These are phyloP conservation scores for Penicillium flavigenum DNA, from an alignment of 495 filamentous ascomycete species.

Conservation along the genomic window DNA sequence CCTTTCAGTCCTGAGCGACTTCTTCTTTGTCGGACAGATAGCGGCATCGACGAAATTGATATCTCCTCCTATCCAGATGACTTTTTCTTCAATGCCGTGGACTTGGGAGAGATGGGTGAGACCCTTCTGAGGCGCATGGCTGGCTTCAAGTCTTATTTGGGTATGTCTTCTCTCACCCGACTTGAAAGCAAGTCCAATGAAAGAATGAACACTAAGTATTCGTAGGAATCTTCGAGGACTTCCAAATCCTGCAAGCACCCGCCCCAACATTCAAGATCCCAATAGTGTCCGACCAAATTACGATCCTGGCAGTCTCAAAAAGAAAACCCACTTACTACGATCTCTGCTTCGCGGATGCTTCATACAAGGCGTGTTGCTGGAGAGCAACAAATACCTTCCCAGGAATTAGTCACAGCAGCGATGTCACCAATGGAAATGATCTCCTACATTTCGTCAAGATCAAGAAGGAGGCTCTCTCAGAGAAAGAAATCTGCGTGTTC, in stretches of 20 bases:
- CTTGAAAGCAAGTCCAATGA: not conserved
- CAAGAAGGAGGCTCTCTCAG: slow-evolving; percentile 9
- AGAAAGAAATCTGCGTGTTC: slow-evolving; percentile 25
- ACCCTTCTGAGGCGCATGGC: slow-evolving; percentile 24
- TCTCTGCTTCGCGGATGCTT: slow-evolving; percentile 27
- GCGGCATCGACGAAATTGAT: slow-evolving; percentile 28
- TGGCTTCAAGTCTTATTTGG: slow-evolving; percentile 14
- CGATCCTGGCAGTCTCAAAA: slow-evolving; percentile 26
- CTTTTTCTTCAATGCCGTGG: slow-evolving; percentile 29
- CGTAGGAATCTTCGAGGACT: slow-evolving; percentile 23
- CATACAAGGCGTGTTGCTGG: slow-evolving; percentile 19
- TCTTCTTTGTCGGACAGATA: slow-evolving; percentile 25
- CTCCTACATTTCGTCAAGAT: slow-evolving; percentile 24
- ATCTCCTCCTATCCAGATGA: slow-evolving; percentile 27
- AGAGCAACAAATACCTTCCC: slow-evolving; percentile 15
- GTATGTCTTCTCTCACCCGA: slow-evolving; percentile 12
- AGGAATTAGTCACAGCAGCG: slow-evolving; percentile 11
- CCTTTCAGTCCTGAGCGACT: slow-evolving; percentile 28
- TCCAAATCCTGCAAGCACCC: slow-evolving; percentile 26
- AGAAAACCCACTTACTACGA: slow-evolving; percentile 27
- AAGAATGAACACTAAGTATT: not conserved
- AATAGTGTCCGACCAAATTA: slow-evolving; percentile 22
- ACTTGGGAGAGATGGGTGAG: slow-evolving; percentile 29
- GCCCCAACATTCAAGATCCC: slow-evolving; percentile 26
- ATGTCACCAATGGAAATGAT: not conserved